phyloP scores from a whole-genome alignment of 2,329 filamentous ascomycete species.

The Pseudogymnoascus sp. region DNA sequence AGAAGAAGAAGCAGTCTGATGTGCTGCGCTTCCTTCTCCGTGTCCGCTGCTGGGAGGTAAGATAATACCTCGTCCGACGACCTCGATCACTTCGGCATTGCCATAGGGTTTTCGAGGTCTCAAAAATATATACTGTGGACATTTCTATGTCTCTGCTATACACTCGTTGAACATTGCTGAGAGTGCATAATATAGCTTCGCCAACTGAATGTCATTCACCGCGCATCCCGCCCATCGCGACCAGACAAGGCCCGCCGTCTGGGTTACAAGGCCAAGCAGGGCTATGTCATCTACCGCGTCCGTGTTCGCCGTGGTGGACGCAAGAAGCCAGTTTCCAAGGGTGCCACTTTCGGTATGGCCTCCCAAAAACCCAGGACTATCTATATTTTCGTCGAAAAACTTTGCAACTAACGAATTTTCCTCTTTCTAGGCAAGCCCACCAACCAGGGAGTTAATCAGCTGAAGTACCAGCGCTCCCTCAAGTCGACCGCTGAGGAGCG shows the following conservation, averaged over 20 bases:
- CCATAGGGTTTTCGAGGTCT: slow-evolving; percentile 3
- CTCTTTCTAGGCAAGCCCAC: slow-evolving; percentile 84
- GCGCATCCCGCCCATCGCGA: slow-evolving; percentile 93
- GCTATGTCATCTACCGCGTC: slow-evolving; percentile 99
- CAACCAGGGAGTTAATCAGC: slow-evolving; percentile 99
- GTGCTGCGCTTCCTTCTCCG: slow-evolving; percentile 99
- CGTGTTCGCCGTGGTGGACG: slow-evolving; percentile 97
- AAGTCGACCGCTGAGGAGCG: slow-evolving; percentile 98
- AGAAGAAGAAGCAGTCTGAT: slow-evolving; percentile 99
- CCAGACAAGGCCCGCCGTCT: slow-evolving; percentile 99
- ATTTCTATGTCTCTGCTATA: slow-evolving; percentile 58
- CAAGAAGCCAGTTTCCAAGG: slow-evolving; percentile 94
- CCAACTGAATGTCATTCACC: slow-evolving; percentile 99
- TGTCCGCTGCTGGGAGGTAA: slow-evolving; percentile 99
- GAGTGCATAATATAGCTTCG: slow-evolving; percentile 99
- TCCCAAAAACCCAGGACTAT: background rate
- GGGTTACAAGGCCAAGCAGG: slow-evolving; percentile 99
- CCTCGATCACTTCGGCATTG: slow-evolving; percentile 25
- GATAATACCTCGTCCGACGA: slow-evolving; percentile 38
- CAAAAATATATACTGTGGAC: slow-evolving; percentile 29
- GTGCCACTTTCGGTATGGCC: slow-evolving; percentile 90
- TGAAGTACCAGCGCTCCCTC: slow-evolving; percentile 99
- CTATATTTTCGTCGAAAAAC: background rate
- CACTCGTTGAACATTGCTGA: slow-evolving; percentile 99
- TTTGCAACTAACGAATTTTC: slow-evolving; percentile 18